These are phyloP conservation scores for Artemisia annua DNA, from an alignment of 129 eudicot species.

Conservation along the genomic window DNA sequence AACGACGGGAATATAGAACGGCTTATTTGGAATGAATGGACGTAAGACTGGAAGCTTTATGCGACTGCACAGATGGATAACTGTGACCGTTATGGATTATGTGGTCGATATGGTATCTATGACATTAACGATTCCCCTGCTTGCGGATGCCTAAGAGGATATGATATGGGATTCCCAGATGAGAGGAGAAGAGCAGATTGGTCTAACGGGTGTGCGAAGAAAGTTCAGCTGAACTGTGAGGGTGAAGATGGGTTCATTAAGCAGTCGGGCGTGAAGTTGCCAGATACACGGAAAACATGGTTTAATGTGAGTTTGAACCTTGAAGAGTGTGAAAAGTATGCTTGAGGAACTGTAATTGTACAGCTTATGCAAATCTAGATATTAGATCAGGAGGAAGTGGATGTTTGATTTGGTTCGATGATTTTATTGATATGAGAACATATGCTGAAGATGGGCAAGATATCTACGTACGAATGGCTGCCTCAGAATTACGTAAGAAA, in stretches of 20 bases:
- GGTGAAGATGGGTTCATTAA: conserved; percentile 43
- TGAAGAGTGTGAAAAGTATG: conserved; percentile 44
- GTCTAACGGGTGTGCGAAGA: conserved; percentile 44
- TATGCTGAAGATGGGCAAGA: conserved; percentile 45
- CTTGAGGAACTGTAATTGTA: conserved; percentile 44
- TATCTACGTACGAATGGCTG: conserved; percentile 45
- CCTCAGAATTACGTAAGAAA: conserved; percentile 42
- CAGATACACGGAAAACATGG: conserved; percentile 31
- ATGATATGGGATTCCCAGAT: conserved; percentile 19
- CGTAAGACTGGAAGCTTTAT: conserved; percentile 24
- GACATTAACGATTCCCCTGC: conserved; percentile 17
- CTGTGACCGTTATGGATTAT: conserved; percentile 37
- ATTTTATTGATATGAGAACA: conserved; percentile 51
- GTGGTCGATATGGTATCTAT: conserved; percentile 41
- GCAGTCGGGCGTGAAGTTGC: conserved; percentile 31
- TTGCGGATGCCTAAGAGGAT: conserved; percentile 44
- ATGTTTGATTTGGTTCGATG: conserved; percentile 53
- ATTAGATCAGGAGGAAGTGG: conserved; percentile 34
- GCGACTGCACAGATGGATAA: conserved; percentile 24
- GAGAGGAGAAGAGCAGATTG: conserved; percentile 42
- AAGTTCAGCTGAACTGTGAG: conserved; percentile 25
- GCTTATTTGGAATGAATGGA: conserved; percentile 23
- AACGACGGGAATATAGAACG: conserved; percentile 32
- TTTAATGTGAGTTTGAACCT: conserved; percentile 39
- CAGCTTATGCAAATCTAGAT: conserved; percentile 44